Percentiles rank a stretch among this genome's conserved stretches.
These are phyloP conservation scores for Neophaeococcomyces aloes DNA, from an alignment of 2,329 filamentous ascomycete species.

Conservation along the genomic window DNA sequence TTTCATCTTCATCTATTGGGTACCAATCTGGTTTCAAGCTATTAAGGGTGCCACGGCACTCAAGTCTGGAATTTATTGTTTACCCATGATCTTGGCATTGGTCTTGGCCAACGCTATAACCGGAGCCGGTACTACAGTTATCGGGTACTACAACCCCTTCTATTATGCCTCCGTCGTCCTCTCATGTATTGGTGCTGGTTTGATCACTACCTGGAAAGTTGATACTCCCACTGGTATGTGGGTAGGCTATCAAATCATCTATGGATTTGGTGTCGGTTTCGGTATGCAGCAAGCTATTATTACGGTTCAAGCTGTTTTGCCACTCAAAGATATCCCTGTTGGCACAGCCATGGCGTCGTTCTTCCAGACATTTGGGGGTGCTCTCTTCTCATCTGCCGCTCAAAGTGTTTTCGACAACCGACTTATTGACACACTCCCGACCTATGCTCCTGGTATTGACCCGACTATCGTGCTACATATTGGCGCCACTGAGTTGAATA, in stretches of 20 bases:
- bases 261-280: constrained; percentile 28
- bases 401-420: constrained; percentile 44
- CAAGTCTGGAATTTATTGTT: constrained; percentile 35
- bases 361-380: constrained; percentile 32
- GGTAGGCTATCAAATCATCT: constrained; percentile 31
- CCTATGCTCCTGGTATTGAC: constrained; percentile 24
- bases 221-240: constrained; percentile 28
- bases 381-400: constrained; percentile 42
- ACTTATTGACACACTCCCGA: constrained; percentile 35
- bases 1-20: constrained; percentile 32
- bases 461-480: constrained; percentile 24
- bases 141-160: constrained; percentile 34
- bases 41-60: constrained; percentile 34
- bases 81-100: constrained; percentile 30
- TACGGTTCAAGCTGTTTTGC: constrained; percentile 31
- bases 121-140: constrained; percentile 26
- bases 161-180: constrained; percentile 28
- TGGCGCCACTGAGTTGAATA: constrained; percentile 31
- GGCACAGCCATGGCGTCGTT: constrained; percentile 34
- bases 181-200: constrained; percentile 31
- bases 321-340: constrained; percentile 28
- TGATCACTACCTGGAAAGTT: constrained; percentile 31
- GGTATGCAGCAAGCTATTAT: constrained; percentile 33
- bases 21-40: constrained; percentile 41
- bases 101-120: constrained; percentile 28